Percentiles rank a stretch among this genome's conserved stretches.
Evolutionary conservation across 352 stramenopile genomes (phyloP).

Genomic region (Pythium coloratum): DNA sequence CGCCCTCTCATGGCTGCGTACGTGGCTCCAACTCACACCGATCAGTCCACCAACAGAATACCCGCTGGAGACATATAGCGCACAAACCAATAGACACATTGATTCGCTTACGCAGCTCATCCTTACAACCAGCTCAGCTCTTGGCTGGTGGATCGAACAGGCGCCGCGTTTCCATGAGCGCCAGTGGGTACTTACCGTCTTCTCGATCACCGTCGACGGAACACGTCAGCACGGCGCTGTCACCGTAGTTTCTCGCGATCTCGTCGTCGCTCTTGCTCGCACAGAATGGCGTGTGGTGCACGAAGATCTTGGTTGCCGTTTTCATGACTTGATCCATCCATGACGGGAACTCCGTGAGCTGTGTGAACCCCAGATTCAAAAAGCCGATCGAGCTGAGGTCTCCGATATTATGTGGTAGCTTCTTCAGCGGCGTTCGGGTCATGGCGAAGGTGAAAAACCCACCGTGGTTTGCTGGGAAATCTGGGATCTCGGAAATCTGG

Average conservation of each 20-base stretch:
- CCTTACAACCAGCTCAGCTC: background rate
- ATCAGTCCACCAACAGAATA: background rate
- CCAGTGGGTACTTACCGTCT: slow-evolving; percentile 25
- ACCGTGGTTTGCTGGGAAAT: slow-evolving; percentile 5
- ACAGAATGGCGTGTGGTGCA: slow-evolving; percentile 37
- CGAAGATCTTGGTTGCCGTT: slow-evolving; percentile 34
- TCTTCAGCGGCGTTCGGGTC: slow-evolving; percentile 28
- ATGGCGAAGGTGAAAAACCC: slow-evolving; percentile 29
- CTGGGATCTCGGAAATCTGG: slow-evolving; percentile 14
- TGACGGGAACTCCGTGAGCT: slow-evolving; percentile 10
- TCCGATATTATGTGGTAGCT: slow-evolving; percentile 16
- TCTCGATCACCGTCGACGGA: slow-evolving; percentile 4
- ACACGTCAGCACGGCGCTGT: slow-evolving; percentile 20
- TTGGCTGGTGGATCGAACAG: background rate
- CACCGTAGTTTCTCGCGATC: background rate
- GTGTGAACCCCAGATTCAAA: slow-evolving; percentile 22
- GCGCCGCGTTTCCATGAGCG: slow-evolving; percentile 4
- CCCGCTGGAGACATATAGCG: background rate
- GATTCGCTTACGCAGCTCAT: background rate
- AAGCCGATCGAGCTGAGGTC: slow-evolving; percentile 20
- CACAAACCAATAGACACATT: background rate
- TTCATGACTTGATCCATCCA: slow-evolving; percentile 22
- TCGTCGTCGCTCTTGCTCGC: slow-evolving; percentile 5
- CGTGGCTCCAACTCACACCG: background rate
- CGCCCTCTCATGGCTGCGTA: background rate